These are phyloP conservation scores for Athelia psychrophila DNA, from an alignment of 1,284 basidiomycete species.

Conservation along the genomic window DNA sequence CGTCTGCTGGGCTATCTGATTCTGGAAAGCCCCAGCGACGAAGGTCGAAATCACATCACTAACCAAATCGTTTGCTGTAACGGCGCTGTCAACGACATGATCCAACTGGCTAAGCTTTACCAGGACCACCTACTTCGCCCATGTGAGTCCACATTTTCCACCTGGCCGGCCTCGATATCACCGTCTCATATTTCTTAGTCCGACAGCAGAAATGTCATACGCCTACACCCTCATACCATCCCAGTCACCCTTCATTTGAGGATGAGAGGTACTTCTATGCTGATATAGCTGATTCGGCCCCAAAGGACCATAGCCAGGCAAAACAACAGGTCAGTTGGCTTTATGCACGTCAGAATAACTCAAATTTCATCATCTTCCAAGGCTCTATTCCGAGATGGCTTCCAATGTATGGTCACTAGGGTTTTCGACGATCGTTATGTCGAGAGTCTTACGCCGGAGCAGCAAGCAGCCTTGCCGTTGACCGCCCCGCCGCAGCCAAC, in stretches of 20 bases:
- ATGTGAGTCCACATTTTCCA: background rate
- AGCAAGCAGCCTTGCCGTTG: background rate
- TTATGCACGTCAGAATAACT: background rate
- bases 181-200: background rate
- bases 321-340: background rate
- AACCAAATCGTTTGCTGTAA: background rate
- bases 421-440: background rate
- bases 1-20: background rate
- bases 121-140: background rate
- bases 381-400: background rate
- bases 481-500: background rate
- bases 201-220: background rate
- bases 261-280: background rate
- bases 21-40: background rate
- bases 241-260: background rate
- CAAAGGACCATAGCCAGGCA: background rate
- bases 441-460: background rate
- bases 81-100: background rate
- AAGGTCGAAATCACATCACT: background rate
- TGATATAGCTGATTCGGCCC: background rate
- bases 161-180: background rate
- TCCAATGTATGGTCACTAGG: background rate
- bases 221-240: background rate
- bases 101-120: background rate
- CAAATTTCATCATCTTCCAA: background rate